Conservation (phyloP, 495 filamentous ascomycete genomes). For the Halenospora varia region DNA sequence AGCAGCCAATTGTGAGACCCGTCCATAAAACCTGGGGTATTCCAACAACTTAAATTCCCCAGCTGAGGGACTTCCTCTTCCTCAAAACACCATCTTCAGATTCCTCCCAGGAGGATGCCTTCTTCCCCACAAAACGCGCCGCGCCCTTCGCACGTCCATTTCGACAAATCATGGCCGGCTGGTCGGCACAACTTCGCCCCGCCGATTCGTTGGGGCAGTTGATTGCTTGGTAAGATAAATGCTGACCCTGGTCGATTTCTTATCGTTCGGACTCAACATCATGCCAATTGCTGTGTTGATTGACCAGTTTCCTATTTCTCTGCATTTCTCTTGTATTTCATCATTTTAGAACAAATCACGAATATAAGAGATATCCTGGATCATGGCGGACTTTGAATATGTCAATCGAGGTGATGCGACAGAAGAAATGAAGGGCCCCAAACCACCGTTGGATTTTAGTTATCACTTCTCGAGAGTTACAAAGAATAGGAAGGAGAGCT, state of each 20-base stretch:
- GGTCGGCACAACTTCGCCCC: background rate
- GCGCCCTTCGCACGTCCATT: too few relatives aligned
- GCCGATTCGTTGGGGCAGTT: background rate
- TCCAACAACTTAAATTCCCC: too few relatives aligned
- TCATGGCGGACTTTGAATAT: slow-evolving; percentile 24
- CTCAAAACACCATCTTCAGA: too few relatives aligned
- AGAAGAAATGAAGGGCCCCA: slow-evolving; percentile 31
- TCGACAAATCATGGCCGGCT: background rate
- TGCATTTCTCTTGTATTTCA: background rate
- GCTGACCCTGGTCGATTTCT: slow-evolving; percentile 1
- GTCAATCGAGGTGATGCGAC: slow-evolving; percentile 9
- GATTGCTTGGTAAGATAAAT: slow-evolving; percentile 6
- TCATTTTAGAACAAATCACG: background rate
- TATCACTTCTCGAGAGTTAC: slow-evolving; percentile 72
- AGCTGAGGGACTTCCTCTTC: too few relatives aligned
- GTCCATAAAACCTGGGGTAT: too few relatives aligned
- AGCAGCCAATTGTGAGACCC: too few relatives aligned
- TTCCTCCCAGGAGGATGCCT: too few relatives aligned
- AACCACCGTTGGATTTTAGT: slow-evolving; percentile 57
- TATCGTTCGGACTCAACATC: slow-evolving; percentile 3
- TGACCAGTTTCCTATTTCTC: background rate
- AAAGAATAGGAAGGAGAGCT: slow-evolving; percentile 56
- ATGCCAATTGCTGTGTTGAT: background rate
- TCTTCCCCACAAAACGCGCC: too few relatives aligned
- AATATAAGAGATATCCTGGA: background rate